Evolutionary conservation across 306 rosid genomes (phyloP).

Genomic region (Luffa aegyptiaca): DNA sequence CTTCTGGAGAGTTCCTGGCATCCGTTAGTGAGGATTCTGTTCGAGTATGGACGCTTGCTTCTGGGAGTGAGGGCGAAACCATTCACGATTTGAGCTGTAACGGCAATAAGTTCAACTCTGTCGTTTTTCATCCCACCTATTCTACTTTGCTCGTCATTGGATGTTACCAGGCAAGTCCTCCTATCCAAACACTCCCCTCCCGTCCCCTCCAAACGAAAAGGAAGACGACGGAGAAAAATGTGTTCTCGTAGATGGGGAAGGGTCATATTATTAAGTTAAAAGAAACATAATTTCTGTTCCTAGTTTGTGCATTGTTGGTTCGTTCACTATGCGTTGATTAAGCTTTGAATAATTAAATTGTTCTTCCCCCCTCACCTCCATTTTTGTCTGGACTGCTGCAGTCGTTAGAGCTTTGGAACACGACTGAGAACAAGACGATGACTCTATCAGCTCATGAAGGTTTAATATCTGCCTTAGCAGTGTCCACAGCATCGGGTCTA

Average conservation of each 20-base stretch:
- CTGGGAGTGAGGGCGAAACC: conserved; percentile 74
- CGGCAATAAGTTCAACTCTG: conserved; percentile 74
- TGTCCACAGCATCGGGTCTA: conserved; percentile 62
- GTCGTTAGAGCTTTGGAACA: conserved; percentile 99
- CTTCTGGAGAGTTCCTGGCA: conserved; percentile 85
- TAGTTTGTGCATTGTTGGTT: neutral
- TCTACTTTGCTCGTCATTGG: conserved; percentile 86
- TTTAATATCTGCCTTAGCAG: conserved; percentile 67
- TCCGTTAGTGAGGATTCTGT: conserved; percentile 96
- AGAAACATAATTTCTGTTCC: neutral
- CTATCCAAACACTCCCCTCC: neutral
- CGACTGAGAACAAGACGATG: conserved; percentile 87
- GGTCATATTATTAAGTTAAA: neutral
- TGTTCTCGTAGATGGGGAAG: neutral
- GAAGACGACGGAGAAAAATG: neutral
- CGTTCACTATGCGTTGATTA: neutral
- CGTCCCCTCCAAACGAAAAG: too few species aligned
- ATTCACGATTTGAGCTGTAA: conserved; percentile 83
- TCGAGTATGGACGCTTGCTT: conserved; percentile 76
- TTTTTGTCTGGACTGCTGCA: conserved; percentile 18
- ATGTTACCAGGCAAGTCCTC: conserved; percentile 76
- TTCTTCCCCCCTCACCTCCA: neutral
- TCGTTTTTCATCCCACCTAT: conserved; percentile 85
- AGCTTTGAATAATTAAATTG: neutral
- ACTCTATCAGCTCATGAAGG: conserved; percentile 84